Conservation (phyloP, 768 basidiomycete genomes). For the Termitomyces sp. region DNA sequence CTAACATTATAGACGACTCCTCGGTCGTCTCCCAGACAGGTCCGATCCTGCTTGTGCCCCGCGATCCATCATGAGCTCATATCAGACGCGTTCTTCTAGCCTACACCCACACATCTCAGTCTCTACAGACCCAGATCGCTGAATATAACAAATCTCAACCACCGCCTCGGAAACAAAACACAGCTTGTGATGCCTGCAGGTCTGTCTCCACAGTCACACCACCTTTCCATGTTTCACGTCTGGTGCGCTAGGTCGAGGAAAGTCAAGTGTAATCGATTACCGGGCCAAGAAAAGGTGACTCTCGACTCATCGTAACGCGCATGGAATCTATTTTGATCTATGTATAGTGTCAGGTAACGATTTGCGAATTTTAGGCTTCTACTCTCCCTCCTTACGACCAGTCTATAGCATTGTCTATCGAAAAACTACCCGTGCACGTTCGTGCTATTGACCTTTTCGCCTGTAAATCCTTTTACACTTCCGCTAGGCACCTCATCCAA, state of each 20-base stretch:
- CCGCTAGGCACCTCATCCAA: conserved; percentile 69
- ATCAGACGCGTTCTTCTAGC: conserved; percentile 33
- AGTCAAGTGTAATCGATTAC: conserved; percentile 83
- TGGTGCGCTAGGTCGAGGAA: conserved; percentile 61
- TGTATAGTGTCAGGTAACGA: conserved; percentile 59
- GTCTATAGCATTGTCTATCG: conserved; percentile 68
- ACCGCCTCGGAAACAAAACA: conserved; percentile 89
- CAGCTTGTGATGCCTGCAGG: conserved; percentile 93
- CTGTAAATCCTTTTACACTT: conserved; percentile 2
- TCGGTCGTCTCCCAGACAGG: conserved; percentile 25
- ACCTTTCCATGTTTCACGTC: conserved; percentile 16
- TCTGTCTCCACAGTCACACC: conserved; percentile 23
- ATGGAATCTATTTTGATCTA: not conserved
- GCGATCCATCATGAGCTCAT: conserved; percentile 7
- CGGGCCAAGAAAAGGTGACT: conserved; percentile 76
- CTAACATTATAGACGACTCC: conserved; percentile 22
- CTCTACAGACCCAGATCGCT: conserved; percentile 79
- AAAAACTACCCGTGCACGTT: conserved; percentile 95
- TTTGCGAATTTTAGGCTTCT: conserved; percentile 18
- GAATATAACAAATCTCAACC: conserved; percentile 78
- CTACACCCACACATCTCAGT: conserved; percentile 59
- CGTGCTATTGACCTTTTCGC: conserved; percentile 28
- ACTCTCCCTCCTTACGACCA: conserved; percentile 9
- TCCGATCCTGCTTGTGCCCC: conserved; percentile 19
- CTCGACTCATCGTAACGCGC: conserved; percentile 12